phyloP scores from a whole-genome alignment of 2,329 filamentous ascomycete genomes.

The Alternaria brassicae region DNA sequence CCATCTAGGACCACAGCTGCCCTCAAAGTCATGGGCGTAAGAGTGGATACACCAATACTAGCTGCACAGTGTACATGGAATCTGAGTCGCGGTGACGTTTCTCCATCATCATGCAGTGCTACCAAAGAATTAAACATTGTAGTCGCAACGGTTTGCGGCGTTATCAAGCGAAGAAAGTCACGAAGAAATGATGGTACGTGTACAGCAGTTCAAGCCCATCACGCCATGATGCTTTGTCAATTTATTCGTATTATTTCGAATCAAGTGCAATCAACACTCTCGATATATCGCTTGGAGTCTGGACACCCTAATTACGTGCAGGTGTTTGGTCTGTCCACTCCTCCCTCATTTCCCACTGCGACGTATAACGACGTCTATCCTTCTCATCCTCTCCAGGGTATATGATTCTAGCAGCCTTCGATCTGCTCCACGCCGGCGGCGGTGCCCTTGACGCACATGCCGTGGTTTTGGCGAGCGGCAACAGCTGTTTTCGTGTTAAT shows the following conservation, averaged over 20 bases:
- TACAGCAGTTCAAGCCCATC: background rate
- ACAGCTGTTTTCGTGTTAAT: conserved; percentile 32
- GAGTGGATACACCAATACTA: too few relatives aligned
- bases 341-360: too few relatives aligned
- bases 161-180: background rate
- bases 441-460: conserved; percentile 41
- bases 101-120: too few relatives aligned
- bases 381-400: background rate
- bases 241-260: background rate
- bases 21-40: too few relatives aligned
- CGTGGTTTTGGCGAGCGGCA: conserved; percentile 44
- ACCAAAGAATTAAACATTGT: too few relatives aligned
- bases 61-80: too few relatives aligned
- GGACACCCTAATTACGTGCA: too few relatives aligned
- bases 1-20: too few relatives aligned
- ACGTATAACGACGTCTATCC: background rate
- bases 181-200: background rate
- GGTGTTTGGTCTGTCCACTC: background rate
- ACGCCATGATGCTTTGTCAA: background rate
- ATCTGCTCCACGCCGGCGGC: conserved; percentile 8
- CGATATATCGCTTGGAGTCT: background rate
- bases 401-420: conserved; percentile 8
- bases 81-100: too few relatives aligned
- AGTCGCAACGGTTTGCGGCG: too few relatives aligned
- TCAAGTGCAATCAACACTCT: background rate